phyloP scores from a whole-genome alignment of 1,284 basidiomycete species.

The Tremellales sp. region DNA sequence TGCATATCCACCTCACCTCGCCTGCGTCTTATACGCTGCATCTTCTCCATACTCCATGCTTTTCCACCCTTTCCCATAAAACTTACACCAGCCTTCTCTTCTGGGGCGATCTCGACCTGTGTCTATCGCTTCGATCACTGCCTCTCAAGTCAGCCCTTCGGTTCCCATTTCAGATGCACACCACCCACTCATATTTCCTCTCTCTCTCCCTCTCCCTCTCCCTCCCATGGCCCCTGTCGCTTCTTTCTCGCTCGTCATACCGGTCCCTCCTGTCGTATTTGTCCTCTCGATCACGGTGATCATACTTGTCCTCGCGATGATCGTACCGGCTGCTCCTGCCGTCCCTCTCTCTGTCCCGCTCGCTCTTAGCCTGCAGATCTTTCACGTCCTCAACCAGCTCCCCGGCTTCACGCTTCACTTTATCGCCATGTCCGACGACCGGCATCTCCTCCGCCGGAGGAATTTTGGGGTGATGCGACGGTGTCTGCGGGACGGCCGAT shows the following conservation, averaged over 20 bases:
- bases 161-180: too few species aligned
- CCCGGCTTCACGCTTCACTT: slow-evolving; percentile 45
- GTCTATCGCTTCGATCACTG: slow-evolving; percentile 3
- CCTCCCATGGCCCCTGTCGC: slow-evolving; percentile 19
- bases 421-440: slow-evolving; percentile 39
- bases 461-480: slow-evolving; percentile 19
- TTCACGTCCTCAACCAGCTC: slow-evolving; percentile 44
- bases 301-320: slow-evolving; percentile 61
- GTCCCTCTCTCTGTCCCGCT: slow-evolving; percentile 13
- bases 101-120: slow-evolving; percentile 26
- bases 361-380: slow-evolving; percentile 24
- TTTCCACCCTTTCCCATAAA: too few species aligned
- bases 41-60: too few species aligned
- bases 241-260: slow-evolving; percentile 10
- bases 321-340: slow-evolving; percentile 7
- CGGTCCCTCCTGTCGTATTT: slow-evolving; percentile 6
- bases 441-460: slow-evolving; percentile 38
- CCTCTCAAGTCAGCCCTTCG: slow-evolving; percentile 3
- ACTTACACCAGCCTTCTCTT: slow-evolving; percentile 31
- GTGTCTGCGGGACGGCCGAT: slow-evolving; percentile 20
- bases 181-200: slow-evolving; percentile 20
- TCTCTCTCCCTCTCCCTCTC: slow-evolving; percentile 20
- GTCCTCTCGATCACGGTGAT: slow-evolving; percentile 50
- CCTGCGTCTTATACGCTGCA: neutral
- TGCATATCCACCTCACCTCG: neutral